These are phyloP conservation scores for Nemania diffusa DNA, from an alignment of 2,329 filamentous ascomycete species.

Conservation along the genomic window DNA sequence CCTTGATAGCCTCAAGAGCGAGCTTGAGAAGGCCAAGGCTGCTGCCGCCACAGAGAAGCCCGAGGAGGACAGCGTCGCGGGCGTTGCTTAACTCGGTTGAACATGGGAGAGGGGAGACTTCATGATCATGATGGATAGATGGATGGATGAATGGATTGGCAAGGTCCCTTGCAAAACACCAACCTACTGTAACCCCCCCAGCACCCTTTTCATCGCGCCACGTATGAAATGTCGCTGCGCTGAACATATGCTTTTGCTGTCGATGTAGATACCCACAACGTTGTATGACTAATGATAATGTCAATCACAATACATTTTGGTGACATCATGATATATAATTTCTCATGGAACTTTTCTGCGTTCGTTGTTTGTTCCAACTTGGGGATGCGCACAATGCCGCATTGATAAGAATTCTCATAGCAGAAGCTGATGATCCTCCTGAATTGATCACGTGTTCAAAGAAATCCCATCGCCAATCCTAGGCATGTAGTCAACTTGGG, in stretches of 20 bases:
- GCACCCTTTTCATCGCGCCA: background rate
- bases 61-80: conserved; percentile 32
- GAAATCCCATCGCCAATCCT: too few relatives aligned
- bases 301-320: conserved; percentile 9
- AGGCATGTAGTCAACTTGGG: too few relatives aligned
- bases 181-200: conserved; percentile 2
- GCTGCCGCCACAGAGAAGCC: conserved; percentile 29
- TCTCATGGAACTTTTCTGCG: too few relatives aligned
- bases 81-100: conserved; percentile 29
- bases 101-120: conserved; percentile 5
- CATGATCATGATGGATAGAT: conserved; percentile 19
- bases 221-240: conserved; percentile 32
- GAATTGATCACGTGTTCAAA: too few relatives aligned
- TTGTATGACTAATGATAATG: conserved; percentile 47
- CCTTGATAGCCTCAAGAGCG: conserved; percentile 40
- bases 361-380: too few relatives aligned
- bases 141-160: background rate
- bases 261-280: conserved; percentile 40
- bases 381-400: too few relatives aligned
- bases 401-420: too few relatives aligned
- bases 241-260: conserved; percentile 30
- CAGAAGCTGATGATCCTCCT: too few relatives aligned
- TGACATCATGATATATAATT: background rate
- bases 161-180: conserved; percentile 15
- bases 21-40: conserved; percentile 35